phyloP scores from a whole-genome alignment of 176 grass and related monocot genomes.

The Avena sativa region DNA sequence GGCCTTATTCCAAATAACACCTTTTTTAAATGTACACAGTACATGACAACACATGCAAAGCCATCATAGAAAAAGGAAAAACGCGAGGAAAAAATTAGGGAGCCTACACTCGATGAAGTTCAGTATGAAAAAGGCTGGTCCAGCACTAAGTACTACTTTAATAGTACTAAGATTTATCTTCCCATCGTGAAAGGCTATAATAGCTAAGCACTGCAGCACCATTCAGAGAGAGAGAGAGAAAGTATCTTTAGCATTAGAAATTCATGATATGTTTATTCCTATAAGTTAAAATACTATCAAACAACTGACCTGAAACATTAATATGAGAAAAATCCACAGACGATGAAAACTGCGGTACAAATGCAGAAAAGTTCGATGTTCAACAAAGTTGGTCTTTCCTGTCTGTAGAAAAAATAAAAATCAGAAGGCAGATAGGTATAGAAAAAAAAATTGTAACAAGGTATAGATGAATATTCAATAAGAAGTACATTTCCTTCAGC shows the following conservation, averaged over 20 bases:
- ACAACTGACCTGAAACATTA: slow-evolving; percentile 91
- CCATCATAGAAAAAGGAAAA: slow-evolving; percentile 25
- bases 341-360: slow-evolving; percentile 96
- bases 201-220: slow-evolving; percentile 70
- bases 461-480: background rate
- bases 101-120: slow-evolving; percentile 87
- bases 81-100: slow-evolving; percentile 32
- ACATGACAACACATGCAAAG: slow-evolving; percentile 1
- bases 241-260: slow-evolving; percentile 19
- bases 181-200: slow-evolving; percentile 81
- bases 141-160: slow-evolving; percentile 89
- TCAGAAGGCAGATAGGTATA: background rate
- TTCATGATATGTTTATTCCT: slow-evolving; percentile 16
- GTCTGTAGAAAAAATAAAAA: slow-evolving; percentile 56
- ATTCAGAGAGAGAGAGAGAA: slow-evolving; percentile 30
- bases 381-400: slow-evolving; percentile 94
- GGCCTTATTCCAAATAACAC: background rate
- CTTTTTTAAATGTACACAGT: background rate
- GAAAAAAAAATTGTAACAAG: slow-evolving; percentile 12
- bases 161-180: slow-evolving; percentile 74
- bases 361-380: slow-evolving; percentile 96
- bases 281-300: slow-evolving; percentile 19
- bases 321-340: slow-evolving; percentile 95
- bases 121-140: slow-evolving; percentile 88
- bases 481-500: slow-evolving; percentile 5